Conservation (phyloP, 1,284 basidiomycete species). For the Pascua guehoae region DNA sequence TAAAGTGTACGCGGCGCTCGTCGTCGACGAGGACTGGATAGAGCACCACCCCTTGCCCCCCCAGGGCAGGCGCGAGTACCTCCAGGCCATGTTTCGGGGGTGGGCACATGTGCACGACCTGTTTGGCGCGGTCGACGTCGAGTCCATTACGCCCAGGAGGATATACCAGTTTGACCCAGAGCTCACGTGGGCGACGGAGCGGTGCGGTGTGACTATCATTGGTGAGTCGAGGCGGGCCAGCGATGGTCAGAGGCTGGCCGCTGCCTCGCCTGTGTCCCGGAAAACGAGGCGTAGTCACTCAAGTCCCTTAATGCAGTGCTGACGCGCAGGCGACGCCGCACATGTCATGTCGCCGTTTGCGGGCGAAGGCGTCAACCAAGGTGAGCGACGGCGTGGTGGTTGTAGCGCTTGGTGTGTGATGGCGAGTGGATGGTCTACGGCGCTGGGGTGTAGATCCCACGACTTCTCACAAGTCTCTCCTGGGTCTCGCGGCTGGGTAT, state of each 20-base stretch:
- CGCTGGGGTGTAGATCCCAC: too few species aligned
- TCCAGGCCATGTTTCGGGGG: slow-evolving; percentile 28
- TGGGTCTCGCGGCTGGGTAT: too few species aligned
- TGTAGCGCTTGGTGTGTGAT: slow-evolving; percentile 11
- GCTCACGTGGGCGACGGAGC: slow-evolving; percentile 25
- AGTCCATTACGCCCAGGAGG: slow-evolving; percentile 23
- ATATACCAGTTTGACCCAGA: slow-evolving; percentile 29
- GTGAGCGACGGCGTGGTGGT: slow-evolving; percentile 7
- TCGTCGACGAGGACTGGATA: slow-evolving; percentile 31
- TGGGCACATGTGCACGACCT: slow-evolving; percentile 30
- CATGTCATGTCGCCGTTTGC: slow-evolving; percentile 55
- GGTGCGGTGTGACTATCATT: slow-evolving; percentile 26
- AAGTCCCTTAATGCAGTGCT: too few species aligned
- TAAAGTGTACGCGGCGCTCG: slow-evolving; percentile 41
- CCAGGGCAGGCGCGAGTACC: slow-evolving; percentile 9
- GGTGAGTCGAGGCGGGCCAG: too few species aligned
- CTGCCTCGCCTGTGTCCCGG: background rate
- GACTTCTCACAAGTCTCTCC: too few species aligned
- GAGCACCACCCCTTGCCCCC: slow-evolving; percentile 17
- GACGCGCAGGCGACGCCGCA: slow-evolving; percentile 52
- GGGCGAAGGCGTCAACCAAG: slow-evolving; percentile 53
- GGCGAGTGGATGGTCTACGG: too few species aligned
- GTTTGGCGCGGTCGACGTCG: slow-evolving; percentile 31
- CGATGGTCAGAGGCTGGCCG: too few species aligned
- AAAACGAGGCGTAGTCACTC: slow-evolving; percentile 10